phyloP scores from a whole-genome alignment of 208 protist species.

The Crithidia acanthocephali region DNA sequence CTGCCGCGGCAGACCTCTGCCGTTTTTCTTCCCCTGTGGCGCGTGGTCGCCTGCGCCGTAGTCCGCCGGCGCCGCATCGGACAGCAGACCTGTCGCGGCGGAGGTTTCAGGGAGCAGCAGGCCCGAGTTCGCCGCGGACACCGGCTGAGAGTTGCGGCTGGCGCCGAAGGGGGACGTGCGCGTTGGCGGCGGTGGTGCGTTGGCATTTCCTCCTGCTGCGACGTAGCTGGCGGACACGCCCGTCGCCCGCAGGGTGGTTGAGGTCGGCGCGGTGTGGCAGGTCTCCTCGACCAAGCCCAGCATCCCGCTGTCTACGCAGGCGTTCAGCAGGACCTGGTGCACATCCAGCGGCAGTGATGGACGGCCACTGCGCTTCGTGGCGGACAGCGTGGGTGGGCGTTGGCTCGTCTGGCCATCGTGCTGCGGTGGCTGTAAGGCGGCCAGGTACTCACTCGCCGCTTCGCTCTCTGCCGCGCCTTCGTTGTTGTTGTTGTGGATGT shows the following conservation, averaged over 20 bases:
- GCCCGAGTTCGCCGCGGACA: not conserved
- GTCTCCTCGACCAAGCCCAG: slow-evolving; percentile 23
- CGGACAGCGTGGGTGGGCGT: not conserved
- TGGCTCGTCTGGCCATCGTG: not conserved
- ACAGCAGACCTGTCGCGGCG: not conserved
- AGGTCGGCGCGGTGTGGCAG: not conserved
- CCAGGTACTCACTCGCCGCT: slow-evolving; percentile 7
- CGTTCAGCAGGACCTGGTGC: slow-evolving; percentile 42
- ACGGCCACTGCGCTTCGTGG: not conserved
- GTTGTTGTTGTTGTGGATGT: slow-evolving; percentile 1
- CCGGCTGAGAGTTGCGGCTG: not conserved
- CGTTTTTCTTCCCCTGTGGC: not conserved
- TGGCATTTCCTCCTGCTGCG: not conserved
- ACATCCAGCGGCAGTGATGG: slow-evolving; percentile 33
- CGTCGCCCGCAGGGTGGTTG: not conserved
- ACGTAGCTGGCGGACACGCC: not conserved
- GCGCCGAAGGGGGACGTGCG: not conserved
- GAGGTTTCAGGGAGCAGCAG: not conserved
- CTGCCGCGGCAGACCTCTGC: not conserved
- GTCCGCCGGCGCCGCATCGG: not conserved
- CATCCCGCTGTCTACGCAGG: slow-evolving; percentile 61
- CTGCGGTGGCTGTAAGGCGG: not conserved
- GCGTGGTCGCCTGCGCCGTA: slow-evolving; percentile 1
- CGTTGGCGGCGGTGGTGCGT: not conserved
- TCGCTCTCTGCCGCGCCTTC: slow-evolving; percentile 11